Percentiles rank a stretch among this genome's conserved stretches.
These are phyloP conservation scores for Euphrasia arctica DNA, from an alignment of 305 asterid species.

Conservation along the genomic window DNA sequence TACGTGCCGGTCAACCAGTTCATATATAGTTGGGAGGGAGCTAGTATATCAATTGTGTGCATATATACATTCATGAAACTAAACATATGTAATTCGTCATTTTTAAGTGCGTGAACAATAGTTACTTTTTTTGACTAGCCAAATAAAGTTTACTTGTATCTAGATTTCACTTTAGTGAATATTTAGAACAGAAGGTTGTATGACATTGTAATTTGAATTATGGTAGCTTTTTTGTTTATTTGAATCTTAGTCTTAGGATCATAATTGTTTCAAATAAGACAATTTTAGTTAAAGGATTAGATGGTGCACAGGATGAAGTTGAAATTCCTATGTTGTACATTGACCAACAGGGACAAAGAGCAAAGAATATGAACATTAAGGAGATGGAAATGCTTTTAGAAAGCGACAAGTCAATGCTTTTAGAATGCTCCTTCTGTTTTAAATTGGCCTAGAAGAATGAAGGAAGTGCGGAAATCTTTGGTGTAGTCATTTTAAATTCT, in stretches of 20 bases:
- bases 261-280: neutral
- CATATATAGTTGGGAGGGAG: no score
- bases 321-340: neutral
- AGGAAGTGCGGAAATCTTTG: constrained; percentile 6
- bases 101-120: neutral
- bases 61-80: neutral
- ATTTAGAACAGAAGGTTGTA: neutral
- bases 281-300: constrained; percentile 10
- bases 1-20: no score
- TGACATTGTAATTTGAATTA: constrained; percentile 6
- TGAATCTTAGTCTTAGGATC: constrained; percentile 12
- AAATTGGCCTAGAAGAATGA: neutral
- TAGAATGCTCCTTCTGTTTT: constrained; percentile 3
- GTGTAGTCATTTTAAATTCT: constrained; percentile 12
- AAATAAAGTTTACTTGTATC: neutral
- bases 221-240: constrained; percentile 14
- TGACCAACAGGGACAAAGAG: neutral
- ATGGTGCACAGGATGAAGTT: constrained; percentile 17
- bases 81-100: neutral
- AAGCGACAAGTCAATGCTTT: no score
- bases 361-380: no score
- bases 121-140: neutral
- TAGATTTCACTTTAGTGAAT: neutral
- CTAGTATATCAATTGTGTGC: neutral
- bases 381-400: no score